phyloP scores from a whole-genome alignment of 1,284 basidiomycete species.

The Psilocybe mexicana region DNA sequence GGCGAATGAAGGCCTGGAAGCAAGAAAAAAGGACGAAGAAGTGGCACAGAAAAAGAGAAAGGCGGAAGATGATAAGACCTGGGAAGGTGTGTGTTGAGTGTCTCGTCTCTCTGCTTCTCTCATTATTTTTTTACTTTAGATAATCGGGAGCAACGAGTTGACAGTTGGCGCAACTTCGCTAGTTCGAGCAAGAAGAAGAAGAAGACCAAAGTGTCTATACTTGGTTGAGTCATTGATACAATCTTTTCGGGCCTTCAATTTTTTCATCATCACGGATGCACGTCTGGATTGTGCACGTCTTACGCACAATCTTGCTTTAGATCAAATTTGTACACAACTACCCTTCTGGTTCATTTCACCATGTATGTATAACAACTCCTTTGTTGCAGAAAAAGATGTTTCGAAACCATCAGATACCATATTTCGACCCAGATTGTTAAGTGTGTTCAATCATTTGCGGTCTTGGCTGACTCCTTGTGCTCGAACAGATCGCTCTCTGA shows the following conservation, averaged over 20 bases:
- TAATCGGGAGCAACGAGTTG: constrained; percentile 77
- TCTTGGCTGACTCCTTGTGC: constrained; percentile 21
- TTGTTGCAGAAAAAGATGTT: constrained; percentile 11
- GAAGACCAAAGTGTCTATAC: constrained; percentile 62
- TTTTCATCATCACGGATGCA: constrained; percentile 1
- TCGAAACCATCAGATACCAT: neutral
- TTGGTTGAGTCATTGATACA: constrained; percentile 51
- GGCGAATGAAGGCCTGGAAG: constrained; percentile 83
- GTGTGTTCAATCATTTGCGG: constrained; percentile 21
- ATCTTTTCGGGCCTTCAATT: constrained; percentile 8
- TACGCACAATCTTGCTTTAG: neutral
- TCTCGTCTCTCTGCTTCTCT: constrained; percentile 1
- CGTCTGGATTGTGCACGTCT: constrained; percentile 10
- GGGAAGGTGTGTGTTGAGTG: constrained; percentile 64
- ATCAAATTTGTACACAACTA: constrained; percentile 13
- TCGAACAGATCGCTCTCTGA: neutral
- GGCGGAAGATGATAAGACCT: constrained; percentile 76
- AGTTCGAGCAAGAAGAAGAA: constrained; percentile 79
- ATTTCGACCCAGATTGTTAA: constrained; percentile 20
- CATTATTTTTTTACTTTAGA: constrained; percentile 40
- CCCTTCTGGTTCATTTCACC: neutral
- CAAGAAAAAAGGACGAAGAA: constrained; percentile 82
- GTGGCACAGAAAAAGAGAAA: constrained; percentile 73
- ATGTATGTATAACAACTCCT: constrained; percentile 32
- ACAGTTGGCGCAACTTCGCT: constrained; percentile 74